Conservation (phyloP, 2,329 filamentous ascomycete genomes). For the Pestalotiopsis fici region DNA sequence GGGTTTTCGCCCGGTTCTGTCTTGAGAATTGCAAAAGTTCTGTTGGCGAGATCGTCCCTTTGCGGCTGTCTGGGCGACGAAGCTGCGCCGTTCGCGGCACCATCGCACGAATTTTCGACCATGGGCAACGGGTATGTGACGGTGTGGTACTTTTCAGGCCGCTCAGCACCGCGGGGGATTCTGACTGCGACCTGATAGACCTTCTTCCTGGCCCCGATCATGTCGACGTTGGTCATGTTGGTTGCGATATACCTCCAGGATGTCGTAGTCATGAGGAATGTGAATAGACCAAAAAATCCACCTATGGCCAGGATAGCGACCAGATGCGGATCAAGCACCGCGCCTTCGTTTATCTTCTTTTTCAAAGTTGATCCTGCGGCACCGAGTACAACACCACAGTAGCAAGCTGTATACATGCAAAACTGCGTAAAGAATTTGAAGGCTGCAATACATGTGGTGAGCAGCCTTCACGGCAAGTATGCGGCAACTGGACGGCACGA, state of each 20-base stretch:
- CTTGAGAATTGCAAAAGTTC: slow-evolving; percentile 78
- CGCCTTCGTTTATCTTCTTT: slow-evolving; percentile 46
- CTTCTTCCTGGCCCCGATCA: slow-evolving; percentile 60
- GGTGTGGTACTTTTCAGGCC: slow-evolving; percentile 45
- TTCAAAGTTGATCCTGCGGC: slow-evolving; percentile 65
- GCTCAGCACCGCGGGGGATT: slow-evolving; percentile 53
- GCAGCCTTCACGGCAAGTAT: slow-evolving; percentile 6
- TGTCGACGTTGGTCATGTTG: slow-evolving; percentile 86
- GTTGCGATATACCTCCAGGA: slow-evolving; percentile 68
- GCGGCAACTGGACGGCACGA: slow-evolving; percentile 12
- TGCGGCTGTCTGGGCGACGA: slow-evolving; percentile 19
- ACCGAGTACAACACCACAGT: slow-evolving; percentile 65
- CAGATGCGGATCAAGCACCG: slow-evolving; percentile 57
- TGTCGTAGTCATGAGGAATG: slow-evolving; percentile 73
- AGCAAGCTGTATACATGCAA: slow-evolving; percentile 69
- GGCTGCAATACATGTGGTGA: slow-evolving; percentile 41
- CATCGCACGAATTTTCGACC: slow-evolving; percentile 18
- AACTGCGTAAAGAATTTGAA: slow-evolving; percentile 96
- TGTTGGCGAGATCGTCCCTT: slow-evolving; percentile 50
- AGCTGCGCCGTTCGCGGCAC: slow-evolving; percentile 12
- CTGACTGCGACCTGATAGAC: slow-evolving; percentile 76
- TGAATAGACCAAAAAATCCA: slow-evolving; percentile 79
- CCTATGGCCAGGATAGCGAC: slow-evolving; percentile 67
- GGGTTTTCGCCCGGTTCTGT: slow-evolving; percentile 78
- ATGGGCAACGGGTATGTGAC: slow-evolving; percentile 60